Percentiles rank a stretch among this genome's conserved stretches.
Conservation (phyloP, 148 eudicot genomes). For the Nepenthes gracilis region DNA sequence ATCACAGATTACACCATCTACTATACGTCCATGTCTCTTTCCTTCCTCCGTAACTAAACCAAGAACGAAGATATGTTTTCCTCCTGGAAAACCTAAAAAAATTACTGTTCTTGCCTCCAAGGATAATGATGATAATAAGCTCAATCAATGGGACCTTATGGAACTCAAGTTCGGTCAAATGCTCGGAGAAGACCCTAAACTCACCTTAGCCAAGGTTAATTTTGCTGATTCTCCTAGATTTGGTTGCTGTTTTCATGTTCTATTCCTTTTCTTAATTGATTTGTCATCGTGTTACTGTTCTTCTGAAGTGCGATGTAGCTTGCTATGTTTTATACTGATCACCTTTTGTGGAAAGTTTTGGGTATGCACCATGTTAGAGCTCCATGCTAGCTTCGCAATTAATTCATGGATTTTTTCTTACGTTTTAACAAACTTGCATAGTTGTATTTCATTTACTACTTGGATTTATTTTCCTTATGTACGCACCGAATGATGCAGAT, state of each 20-base stretch:
- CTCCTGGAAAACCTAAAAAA: too few relatives aligned
- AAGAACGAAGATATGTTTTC: too few relatives aligned
- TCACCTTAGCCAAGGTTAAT: constrained; percentile 77
- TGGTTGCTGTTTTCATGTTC: neutral
- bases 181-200: constrained; percentile 92
- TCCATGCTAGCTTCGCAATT: neutral
- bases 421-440: neutral
- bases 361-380: too few relatives aligned
- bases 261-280: neutral
- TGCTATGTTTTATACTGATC: neutral
- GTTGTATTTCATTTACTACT: neutral
- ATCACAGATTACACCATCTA: too few relatives aligned
- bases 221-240: neutral
- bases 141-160: constrained; percentile 68
- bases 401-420: neutral
- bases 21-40: too few relatives aligned
- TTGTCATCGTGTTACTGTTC: too few relatives aligned
- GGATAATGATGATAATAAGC: constrained; percentile 23
- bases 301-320: neutral
- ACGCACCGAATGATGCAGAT: constrained; percentile 42
- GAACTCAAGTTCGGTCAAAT: constrained; percentile 81
- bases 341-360: too few relatives aligned
- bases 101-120: constrained; percentile 24
- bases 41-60: too few relatives aligned
- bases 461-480: neutral